Evolutionary conservation across 441 rosid genomes (phyloP).

Genomic region (Croton laevigatus): DNA sequence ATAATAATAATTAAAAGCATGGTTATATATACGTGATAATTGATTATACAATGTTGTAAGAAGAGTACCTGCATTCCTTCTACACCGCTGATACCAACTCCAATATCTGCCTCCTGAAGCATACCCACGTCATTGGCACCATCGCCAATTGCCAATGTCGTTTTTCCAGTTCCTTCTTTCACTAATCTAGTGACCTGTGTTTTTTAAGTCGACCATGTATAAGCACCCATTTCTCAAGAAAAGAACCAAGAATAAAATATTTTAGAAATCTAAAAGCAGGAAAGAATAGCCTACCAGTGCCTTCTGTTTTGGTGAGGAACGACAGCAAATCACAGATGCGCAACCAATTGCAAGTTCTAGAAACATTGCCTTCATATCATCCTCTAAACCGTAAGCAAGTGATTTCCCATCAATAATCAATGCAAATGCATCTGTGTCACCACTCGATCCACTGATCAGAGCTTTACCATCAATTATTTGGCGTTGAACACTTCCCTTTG

Average conservation of each 20-base stretch:
- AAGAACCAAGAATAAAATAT: constrained; percentile 10
- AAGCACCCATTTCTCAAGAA: constrained; percentile 10
- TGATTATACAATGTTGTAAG: constrained; percentile 7
- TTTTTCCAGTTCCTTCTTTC: constrained; percentile 62
- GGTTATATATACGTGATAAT: neutral
- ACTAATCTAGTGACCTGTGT: constrained; percentile 78
- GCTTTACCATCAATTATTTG: constrained; percentile 60
- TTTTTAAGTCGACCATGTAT: constrained; percentile 1
- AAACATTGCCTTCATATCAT: constrained; percentile 62
- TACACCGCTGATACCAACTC: constrained; percentile 88
- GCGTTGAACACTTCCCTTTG: constrained; percentile 49
- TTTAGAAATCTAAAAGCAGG: neutral
- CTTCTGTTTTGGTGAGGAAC: constrained; percentile 98
- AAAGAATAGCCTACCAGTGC: constrained; percentile 59
- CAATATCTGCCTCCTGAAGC: constrained; percentile 98
- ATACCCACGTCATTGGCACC: constrained; percentile 99
- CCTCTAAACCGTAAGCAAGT: constrained; percentile 74
- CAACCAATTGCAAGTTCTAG: constrained; percentile 83
- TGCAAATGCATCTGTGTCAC: constrained; percentile 58
- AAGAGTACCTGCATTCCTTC: constrained; percentile 95
- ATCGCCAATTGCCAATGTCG: constrained; percentile 89
- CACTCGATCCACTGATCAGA: constrained; percentile 43
- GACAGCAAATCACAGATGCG: constrained; percentile 96
- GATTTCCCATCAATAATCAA: constrained; percentile 92
- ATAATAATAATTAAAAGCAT: constrained; percentile 11